Conservation (phyloP, 129 eudicot species). For the Kitagawia praeruptora region DNA sequence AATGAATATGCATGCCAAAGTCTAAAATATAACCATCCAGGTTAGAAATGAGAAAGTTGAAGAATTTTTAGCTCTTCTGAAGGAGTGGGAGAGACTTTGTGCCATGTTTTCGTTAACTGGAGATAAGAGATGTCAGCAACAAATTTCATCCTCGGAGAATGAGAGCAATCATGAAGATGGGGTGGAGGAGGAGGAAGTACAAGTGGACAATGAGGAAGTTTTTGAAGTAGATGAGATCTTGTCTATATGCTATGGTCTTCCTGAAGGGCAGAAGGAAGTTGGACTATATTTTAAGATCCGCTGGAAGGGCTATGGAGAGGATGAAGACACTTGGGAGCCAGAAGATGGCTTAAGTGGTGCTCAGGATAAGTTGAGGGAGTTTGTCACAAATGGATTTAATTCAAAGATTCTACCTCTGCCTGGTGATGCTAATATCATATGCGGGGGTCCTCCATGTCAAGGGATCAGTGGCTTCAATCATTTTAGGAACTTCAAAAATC, state of each 20-base stretch:
- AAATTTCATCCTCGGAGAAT: not conserved
- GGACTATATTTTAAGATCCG: constrained; percentile 68
- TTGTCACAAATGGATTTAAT: constrained; percentile 46
- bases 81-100: constrained; percentile 72
- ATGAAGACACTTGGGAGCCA: constrained; percentile 99
- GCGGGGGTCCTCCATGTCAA: too few species aligned
- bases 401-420: constrained; percentile 75
- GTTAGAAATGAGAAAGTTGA: constrained; percentile 19
- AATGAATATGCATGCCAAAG: constrained; percentile 62
- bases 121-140: constrained; percentile 20
- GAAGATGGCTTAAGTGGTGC: constrained; percentile 49
- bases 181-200: constrained; percentile 7
- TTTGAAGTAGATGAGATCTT: constrained; percentile 59
- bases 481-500: too few species aligned
- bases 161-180: constrained; percentile 31
- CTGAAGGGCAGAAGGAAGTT: constrained; percentile 21
- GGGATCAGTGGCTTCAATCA: too few species aligned
- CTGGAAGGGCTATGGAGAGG: too few species aligned
- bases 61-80: constrained; percentile 44
- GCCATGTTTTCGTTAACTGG: constrained; percentile 15
- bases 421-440: not conserved
- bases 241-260: constrained; percentile 68
- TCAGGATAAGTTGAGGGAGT: constrained; percentile 43
- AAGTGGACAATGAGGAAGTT: constrained; percentile 28
- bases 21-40: constrained; percentile 58